Percentiles rank a stretch among this genome's conserved stretches.
phyloP scores from a whole-genome alignment of 345 rosid species.

The Hibiscus tridactylites region DNA sequence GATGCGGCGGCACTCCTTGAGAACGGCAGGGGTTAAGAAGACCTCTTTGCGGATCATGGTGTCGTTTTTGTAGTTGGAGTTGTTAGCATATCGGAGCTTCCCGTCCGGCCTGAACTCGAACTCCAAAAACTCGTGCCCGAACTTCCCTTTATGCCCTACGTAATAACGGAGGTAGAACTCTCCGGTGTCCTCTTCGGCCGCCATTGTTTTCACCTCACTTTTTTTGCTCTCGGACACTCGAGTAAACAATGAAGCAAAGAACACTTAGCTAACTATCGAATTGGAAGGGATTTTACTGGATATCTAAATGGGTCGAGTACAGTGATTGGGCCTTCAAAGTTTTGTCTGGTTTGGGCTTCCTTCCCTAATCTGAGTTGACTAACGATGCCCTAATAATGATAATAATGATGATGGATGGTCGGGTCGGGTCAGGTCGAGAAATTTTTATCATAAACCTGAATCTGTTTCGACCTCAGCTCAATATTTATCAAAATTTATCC shows the following conservation, averaged over 20 bases:
- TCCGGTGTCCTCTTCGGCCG: slow-evolving; percentile 46
- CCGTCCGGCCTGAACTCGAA: slow-evolving; percentile 96
- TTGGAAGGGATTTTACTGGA: background rate
- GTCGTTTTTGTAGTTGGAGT: slow-evolving; percentile 99
- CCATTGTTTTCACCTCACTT: background rate
- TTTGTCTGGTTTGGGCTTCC: background rate
- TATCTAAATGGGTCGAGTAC: background rate
- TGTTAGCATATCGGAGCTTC: slow-evolving; percentile 96
- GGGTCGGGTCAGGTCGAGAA: too few species aligned
- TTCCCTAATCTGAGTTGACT: too few species aligned
- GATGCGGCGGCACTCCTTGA: slow-evolving; percentile 94
- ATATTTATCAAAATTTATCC: too few species aligned
- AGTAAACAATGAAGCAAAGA: background rate
- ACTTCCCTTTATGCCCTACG: slow-evolving; percentile 98
- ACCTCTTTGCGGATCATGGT: slow-evolving; percentile 98
- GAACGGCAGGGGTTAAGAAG: slow-evolving; percentile 87
- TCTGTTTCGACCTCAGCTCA: too few species aligned
- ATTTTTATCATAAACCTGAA: too few species aligned
- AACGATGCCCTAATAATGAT: too few species aligned
- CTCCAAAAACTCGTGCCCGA: slow-evolving; percentile 98
- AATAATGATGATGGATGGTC: too few species aligned
- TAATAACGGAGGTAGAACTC: slow-evolving; percentile 93
- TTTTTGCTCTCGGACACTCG: background rate
- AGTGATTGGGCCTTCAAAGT: background rate
- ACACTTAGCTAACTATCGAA: background rate